Evolutionary conservation across 148 eudicot species (phyloP).

Genomic region (Suaeda aralocaspica): DNA sequence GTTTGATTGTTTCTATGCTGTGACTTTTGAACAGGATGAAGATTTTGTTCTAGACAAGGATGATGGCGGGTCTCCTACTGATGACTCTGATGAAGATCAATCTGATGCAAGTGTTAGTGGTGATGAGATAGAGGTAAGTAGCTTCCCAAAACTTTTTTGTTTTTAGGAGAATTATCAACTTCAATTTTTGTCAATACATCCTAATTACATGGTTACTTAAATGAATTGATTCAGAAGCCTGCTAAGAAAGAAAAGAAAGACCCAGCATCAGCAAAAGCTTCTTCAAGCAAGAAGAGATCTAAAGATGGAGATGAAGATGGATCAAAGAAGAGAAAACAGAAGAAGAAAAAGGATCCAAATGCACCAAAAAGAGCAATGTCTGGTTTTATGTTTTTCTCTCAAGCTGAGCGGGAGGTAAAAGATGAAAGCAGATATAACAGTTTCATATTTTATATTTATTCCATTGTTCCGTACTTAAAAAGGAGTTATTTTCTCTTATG

Average conservation of each 20-base stretch:
- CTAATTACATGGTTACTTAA: slow-evolving; percentile 32
- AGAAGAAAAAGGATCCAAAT: slow-evolving; percentile 83
- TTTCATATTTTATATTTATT: background rate
- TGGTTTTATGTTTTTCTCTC: slow-evolving; percentile 76
- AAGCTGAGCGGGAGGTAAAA: slow-evolving; percentile 77
- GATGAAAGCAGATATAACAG: background rate
- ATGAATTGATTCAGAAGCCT: slow-evolving; percentile 52
- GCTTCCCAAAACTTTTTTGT: background rate
- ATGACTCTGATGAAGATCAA: slow-evolving; percentile 76
- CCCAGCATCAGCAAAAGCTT: slow-evolving; percentile 46
- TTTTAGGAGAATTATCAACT: background rate
- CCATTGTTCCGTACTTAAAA: background rate
- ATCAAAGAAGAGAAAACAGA: slow-evolving; percentile 62
- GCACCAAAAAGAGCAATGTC: slow-evolving; percentile 81
- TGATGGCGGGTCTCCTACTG: slow-evolving; percentile 89
- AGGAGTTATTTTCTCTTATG: background rate
- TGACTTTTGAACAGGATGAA: slow-evolving; percentile 53
- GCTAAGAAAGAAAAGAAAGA: slow-evolving; percentile 74
- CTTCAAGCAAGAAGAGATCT: slow-evolving; percentile 57
- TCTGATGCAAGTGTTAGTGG: slow-evolving; percentile 73
- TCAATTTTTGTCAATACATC: background rate
- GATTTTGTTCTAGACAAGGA: slow-evolving; percentile 79
- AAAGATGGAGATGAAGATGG: slow-evolving; percentile 69
- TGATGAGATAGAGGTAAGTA: slow-evolving; percentile 55
- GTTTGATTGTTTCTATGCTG: background rate